These are phyloP conservation scores for Tolypocladium pustulatum DNA, from an alignment of 2,329 filamentous ascomycete species.

Conservation along the genomic window DNA sequence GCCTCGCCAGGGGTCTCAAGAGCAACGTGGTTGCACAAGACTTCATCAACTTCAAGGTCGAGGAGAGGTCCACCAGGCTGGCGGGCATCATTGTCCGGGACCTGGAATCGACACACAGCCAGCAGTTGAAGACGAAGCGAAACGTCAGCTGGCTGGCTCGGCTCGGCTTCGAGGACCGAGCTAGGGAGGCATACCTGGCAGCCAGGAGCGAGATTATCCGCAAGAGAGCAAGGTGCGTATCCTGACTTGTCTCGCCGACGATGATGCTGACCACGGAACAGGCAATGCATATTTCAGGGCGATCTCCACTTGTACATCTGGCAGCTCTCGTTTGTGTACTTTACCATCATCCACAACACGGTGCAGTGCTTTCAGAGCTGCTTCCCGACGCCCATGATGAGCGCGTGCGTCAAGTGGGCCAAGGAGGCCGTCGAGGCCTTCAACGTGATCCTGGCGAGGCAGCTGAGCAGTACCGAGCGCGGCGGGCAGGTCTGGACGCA, in stretches of 20 bases:
- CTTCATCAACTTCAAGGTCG: constrained; percentile 84
- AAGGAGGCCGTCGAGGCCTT: constrained; percentile 90
- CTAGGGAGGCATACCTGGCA: constrained; percentile 75
- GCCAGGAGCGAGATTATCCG: constrained; percentile 70
- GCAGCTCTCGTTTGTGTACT: constrained; percentile 91
- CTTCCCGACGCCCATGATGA: constrained; percentile 80
- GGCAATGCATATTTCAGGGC: constrained; percentile 91
- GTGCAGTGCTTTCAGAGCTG: constrained; percentile 79
- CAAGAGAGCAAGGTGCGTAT: constrained; percentile 62
- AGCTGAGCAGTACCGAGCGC: constrained; percentile 75
- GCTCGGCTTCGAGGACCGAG: constrained; percentile 82
- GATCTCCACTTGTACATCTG: constrained; percentile 89
- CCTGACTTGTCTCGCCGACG: no score
- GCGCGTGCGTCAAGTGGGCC: constrained; percentile 95
- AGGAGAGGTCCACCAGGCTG: constrained; percentile 70
- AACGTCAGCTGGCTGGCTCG: constrained; percentile 78
- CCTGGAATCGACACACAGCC: constrained; percentile 66
- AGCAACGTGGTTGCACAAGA: constrained; percentile 82
- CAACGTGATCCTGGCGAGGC: constrained; percentile 70
- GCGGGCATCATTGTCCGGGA: constrained; percentile 68
- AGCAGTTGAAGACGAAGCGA: constrained; percentile 65
- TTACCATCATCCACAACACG: constrained; percentile 88
- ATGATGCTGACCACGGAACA: constrained; percentile 21
- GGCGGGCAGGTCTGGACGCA: constrained; percentile 68
- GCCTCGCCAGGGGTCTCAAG: constrained; percentile 68